phyloP scores from a whole-genome alignment of 148 eudicot species.

The Suaeda aralocaspica region DNA sequence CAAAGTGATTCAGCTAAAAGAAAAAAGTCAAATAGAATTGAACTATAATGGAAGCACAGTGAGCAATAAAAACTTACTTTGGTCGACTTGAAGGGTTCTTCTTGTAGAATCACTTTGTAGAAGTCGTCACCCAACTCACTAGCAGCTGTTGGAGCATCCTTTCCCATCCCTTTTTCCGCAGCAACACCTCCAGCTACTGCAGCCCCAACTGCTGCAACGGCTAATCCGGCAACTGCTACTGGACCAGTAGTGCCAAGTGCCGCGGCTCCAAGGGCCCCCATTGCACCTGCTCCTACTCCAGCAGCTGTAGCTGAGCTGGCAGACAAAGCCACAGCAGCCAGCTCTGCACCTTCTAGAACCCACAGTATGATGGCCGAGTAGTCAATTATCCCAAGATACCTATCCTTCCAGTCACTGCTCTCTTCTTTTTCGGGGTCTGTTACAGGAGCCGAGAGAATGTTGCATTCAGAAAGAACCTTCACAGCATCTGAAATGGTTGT shows the following conservation, averaged over 20 bases:
- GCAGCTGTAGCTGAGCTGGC: slow-evolving; percentile 81
- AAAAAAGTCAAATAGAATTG: no score
- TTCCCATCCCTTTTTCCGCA: slow-evolving; percentile 57
- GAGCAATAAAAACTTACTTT: slow-evolving; percentile 57
- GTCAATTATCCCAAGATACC: slow-evolving; percentile 77
- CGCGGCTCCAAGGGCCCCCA: slow-evolving; percentile 64
- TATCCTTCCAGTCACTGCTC: slow-evolving; percentile 58
- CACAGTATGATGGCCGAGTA: slow-evolving; percentile 78
- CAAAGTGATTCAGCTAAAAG: no score
- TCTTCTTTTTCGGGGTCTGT: slow-evolving; percentile 43
- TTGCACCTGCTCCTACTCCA: slow-evolving; percentile 89
- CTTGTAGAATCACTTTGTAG: slow-evolving; percentile 75
- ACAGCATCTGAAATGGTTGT: slow-evolving; percentile 60
- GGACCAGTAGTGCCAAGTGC: slow-evolving; percentile 88
- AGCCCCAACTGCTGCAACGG: slow-evolving; percentile 81
- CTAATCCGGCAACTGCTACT: slow-evolving; percentile 63
- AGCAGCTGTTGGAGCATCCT: slow-evolving; percentile 76
- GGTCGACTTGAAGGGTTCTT: slow-evolving; percentile 92
- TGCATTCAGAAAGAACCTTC: slow-evolving; percentile 73
- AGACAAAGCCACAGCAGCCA: slow-evolving; percentile 75
- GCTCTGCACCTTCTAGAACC: slow-evolving; percentile 81
- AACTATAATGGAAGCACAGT: not conserved
- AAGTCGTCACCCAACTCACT: slow-evolving; percentile 77
- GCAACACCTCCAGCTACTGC: slow-evolving; percentile 81
- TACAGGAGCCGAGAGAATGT: slow-evolving; percentile 88